Percentiles rank a stretch among this genome's conserved stretches.
These are phyloP conservation scores for Ogataea methanolica DNA, from an alignment of 805 yeast species.

Conservation along the genomic window DNA sequence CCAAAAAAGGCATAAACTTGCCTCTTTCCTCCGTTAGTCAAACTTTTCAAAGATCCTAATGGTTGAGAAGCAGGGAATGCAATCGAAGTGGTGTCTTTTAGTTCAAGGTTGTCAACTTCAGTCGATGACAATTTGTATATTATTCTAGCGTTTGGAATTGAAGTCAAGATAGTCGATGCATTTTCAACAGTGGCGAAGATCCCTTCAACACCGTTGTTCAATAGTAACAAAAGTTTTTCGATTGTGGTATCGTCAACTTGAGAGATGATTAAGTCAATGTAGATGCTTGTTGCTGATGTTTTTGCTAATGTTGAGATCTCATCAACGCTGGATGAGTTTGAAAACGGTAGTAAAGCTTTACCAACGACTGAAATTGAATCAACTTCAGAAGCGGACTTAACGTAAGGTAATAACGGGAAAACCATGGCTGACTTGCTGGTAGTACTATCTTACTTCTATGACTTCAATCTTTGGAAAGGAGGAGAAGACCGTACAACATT, in stretches of 20 bases:
- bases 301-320: constrained; percentile 13
- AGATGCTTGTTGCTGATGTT: constrained; percentile 15
- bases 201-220: constrained; percentile 28
- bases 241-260: constrained; percentile 14
- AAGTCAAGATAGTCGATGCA: constrained; percentile 18
- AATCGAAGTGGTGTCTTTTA: constrained; percentile 19
- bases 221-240: constrained; percentile 19
- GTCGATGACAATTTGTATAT: constrained; percentile 19
- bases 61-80: constrained; percentile 14
- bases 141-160: constrained; percentile 32
- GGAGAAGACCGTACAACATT: background rate
- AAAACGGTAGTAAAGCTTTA: constrained; percentile 23
- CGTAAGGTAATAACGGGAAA: constrained; percentile 31
- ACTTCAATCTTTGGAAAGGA: no score
- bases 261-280: constrained; percentile 20
- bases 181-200: constrained; percentile 19
- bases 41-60: constrained; percentile 9
- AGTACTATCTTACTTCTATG: no score
- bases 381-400: constrained; percentile 10
- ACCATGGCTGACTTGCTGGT: constrained; percentile 21
- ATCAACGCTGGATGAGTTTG: constrained; percentile 10
- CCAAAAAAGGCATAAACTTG: constrained; percentile 9
- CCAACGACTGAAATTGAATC: constrained; percentile 23
- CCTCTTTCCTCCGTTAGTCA: constrained; percentile 13
- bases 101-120: constrained; percentile 11